A percentile compares a stretch with the other conserved stretches of the same genome.
phyloP scores from a whole-genome alignment of 352 stramenopile genomes.

The Phytophthora pinifolia region DNA sequence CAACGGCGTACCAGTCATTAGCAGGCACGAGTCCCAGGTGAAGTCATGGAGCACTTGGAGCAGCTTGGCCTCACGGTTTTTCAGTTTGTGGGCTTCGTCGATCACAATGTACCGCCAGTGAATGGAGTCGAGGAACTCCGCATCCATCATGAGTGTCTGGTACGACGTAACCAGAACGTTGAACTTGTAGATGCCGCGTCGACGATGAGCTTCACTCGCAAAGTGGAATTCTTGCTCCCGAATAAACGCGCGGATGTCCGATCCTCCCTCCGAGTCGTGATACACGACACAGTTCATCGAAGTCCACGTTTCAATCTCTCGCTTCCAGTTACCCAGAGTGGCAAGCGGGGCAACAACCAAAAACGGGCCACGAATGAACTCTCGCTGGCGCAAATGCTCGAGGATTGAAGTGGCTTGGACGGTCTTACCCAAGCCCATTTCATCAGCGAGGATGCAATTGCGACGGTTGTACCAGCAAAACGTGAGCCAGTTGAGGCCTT shows the following conservation, averaged over 20 bases:
- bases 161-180: constrained; percentile 98
- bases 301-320: constrained; percentile 99
- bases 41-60: constrained; percentile 90
- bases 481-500: constrained; percentile 98
- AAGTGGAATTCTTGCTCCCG: constrained; percentile 98
- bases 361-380: constrained; percentile 95
- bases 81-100: constrained; percentile 99
- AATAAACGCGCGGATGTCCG: constrained; percentile 92
- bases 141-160: constrained; percentile 94
- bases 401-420: constrained; percentile 94
- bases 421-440: constrained; percentile 92
- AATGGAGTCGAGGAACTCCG: constrained; percentile 91
- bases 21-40: constrained; percentile 89
- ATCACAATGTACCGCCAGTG: constrained; percentile 98
- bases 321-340: constrained; percentile 98
- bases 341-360: constrained; percentile 98
- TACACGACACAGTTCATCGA: constrained; percentile 99
- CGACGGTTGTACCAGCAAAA: constrained; percentile 98
- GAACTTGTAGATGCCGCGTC: constrained; percentile 89
- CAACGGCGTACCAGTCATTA: constrained; percentile 97
- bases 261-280: constrained; percentile 94
- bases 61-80: constrained; percentile 96
- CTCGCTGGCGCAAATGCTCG: constrained; percentile 91
- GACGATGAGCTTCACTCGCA: constrained; percentile 75
- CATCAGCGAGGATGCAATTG: constrained; percentile 90